Base-by-base conservation (phyloP, 2,329 filamentous ascomycete species). In the Podosphaera fusca region DNA sequence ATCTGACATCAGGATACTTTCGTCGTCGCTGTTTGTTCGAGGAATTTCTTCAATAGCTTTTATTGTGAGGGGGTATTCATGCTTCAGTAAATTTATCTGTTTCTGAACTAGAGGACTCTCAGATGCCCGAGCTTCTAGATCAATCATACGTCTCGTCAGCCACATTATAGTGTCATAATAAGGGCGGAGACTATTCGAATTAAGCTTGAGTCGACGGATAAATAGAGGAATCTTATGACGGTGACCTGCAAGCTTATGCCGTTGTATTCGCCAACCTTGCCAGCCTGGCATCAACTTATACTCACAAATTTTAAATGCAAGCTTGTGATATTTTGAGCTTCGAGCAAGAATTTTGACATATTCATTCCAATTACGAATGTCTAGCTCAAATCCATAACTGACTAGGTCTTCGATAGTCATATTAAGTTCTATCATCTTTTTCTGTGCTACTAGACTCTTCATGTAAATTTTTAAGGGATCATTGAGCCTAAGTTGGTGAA, bases 361-460 rank as follows among this genome's bases (percentile, higher is more conserved):
- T 55, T 77, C 74, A 66, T 94, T 92, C 87, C 87, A 94, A 62
- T 86, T 88, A 63, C 76, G 76, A 66, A 78, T 82, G 64, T 87
- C 82, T 58, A 95, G 69, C 34, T 73, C 71, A 71, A 90, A 95
- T 9, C 89, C 90, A 46, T 76, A 74, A 1, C 67, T 66, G 56
- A 72, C 70, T 29, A 75, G 61, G n/a, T 71, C 67, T 59, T 74
- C 69, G 67, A 81, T 73, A 10, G 74, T 70, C 56, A 70, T 70
- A 56, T 79, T 66, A 1, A 78, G 69, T 33, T 71, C 68, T n/a
- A 69, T 70, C 2, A 79, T 69, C 53, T 78, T 73, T 59, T 78
- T 76, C 57, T 79, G 77, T 31, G 63, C 64, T 36, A 71, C 67
- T 8, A 83, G 67, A 55, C 74, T 73, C 55, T 69, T 68, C 57